Conservation (phyloP, 768 basidiomycete genomes). For the Lentinula raphanica region DNA sequence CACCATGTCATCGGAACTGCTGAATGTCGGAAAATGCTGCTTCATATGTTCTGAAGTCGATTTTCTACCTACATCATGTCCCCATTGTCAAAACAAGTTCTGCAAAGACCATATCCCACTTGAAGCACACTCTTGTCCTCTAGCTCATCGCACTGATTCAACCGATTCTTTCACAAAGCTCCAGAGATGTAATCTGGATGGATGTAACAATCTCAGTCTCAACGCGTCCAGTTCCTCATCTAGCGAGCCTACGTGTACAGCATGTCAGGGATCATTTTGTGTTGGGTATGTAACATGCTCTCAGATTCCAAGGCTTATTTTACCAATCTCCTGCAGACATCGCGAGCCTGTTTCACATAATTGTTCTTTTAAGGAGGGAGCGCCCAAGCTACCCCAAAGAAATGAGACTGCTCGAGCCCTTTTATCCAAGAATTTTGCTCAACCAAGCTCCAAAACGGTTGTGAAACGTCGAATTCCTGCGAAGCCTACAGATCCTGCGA, state of each 20-base stretch:
- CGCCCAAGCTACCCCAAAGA: conserved; percentile 22
- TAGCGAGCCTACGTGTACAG: conserved; percentile 36
- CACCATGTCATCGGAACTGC: conserved; percentile 29
- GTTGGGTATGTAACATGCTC: conserved; percentile 49
- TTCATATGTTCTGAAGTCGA: conserved; percentile 62
- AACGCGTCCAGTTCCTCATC: conserved; percentile 20
- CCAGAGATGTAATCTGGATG: conserved; percentile 42
- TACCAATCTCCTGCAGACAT: conserved; percentile 41
- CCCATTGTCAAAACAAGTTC: conserved; percentile 46
- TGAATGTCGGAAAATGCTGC: conserved; percentile 62
- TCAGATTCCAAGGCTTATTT: too few relatives aligned
- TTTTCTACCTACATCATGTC: conserved; percentile 73
- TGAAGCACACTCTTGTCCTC: conserved; percentile 55
- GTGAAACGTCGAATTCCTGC: conserved; percentile 14
- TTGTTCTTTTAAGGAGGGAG: conserved; percentile 31
- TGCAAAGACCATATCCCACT: conserved; percentile 61
- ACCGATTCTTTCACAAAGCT: conserved; percentile 19
- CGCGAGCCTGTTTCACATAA: conserved; percentile 59
- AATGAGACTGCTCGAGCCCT: conserved; percentile 48
- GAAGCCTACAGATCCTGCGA: conserved; percentile 45
- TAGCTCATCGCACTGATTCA: not conserved
- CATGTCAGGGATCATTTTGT: conserved; percentile 59
- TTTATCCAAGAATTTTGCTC: conserved; percentile 47
- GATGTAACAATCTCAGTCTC: conserved; percentile 55
- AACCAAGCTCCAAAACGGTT: conserved; percentile 15